Percentiles rank a stretch among this genome's conserved stretches.
These are phyloP conservation scores for Saccharomyces hybrid DNA, from an alignment of 1,139 yeast species.

Conservation along the genomic window DNA sequence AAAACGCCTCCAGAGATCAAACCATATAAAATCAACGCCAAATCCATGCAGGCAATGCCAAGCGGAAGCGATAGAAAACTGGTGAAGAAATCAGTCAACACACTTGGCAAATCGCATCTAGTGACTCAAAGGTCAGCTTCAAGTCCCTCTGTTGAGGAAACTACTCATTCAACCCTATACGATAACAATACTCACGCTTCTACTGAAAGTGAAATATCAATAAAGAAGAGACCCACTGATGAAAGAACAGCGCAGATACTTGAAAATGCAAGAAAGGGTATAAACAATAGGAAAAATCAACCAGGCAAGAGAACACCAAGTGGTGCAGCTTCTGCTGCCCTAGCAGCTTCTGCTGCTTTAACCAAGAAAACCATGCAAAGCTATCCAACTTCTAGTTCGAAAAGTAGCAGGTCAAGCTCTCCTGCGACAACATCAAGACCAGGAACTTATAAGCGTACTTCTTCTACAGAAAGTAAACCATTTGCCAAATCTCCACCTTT, in stretches of 20 bases:
- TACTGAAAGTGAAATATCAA: slow-evolving; percentile 5
- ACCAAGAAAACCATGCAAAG: slow-evolving; percentile 4
- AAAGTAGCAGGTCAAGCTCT: neutral
- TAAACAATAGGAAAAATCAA: slow-evolving; percentile 19
- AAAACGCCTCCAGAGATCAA: slow-evolving; percentile 65
- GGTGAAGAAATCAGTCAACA: neutral
- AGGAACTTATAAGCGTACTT: neutral
- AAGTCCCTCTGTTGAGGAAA: neutral
- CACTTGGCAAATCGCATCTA: neutral
- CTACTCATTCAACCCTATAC: slow-evolving; percentile 1
- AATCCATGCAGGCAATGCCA: slow-evolving; percentile 39
- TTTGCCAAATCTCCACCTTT: slow-evolving; percentile 8
- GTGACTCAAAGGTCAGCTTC: neutral
- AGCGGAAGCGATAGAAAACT: slow-evolving; percentile 27
- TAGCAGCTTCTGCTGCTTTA: slow-evolving; percentile 7
- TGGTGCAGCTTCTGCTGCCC: slow-evolving; percentile 34
- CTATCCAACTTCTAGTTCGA: neutral
- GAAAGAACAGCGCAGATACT: slow-evolving; percentile 29
- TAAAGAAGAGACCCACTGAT: slow-evolving; percentile 16
- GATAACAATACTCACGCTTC: slow-evolving; percentile 15
- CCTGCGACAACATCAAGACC: neutral
- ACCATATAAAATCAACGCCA: slow-evolving; percentile 54
- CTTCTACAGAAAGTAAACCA: slow-evolving; percentile 5
- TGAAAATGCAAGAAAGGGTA: slow-evolving; percentile 24
- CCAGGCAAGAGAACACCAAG: slow-evolving; percentile 16